Percentiles rank a stretch among this genome's conserved stretches.
These are phyloP conservation scores for Diutina catenulata DNA, from an alignment of 1,139 yeast genomes.

Conservation along the genomic window DNA sequence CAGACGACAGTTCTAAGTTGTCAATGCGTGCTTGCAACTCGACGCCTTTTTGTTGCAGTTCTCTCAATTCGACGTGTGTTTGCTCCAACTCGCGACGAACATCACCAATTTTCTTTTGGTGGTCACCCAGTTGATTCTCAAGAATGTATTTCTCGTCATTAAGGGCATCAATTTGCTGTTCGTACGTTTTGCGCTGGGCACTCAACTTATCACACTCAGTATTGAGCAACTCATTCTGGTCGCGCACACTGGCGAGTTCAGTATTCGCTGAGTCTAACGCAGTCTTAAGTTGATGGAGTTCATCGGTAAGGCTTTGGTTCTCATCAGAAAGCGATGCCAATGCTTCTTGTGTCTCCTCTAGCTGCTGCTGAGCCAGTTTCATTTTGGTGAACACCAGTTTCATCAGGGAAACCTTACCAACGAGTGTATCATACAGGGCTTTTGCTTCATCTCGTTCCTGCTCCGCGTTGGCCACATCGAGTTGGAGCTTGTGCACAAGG, in stretches of 20 bases:
- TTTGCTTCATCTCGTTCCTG: constrained; percentile 56
- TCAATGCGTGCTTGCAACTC: constrained; percentile 11
- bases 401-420: constrained; percentile 71
- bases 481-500: constrained; percentile 6
- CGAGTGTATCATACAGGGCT: constrained; percentile 60
- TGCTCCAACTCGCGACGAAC: constrained; percentile 22
- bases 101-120: constrained; percentile 33
- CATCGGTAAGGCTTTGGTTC: constrained; percentile 15
- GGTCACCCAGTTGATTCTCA: constrained; percentile 25
- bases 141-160: constrained; percentile 36
- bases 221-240: constrained; percentile 45
- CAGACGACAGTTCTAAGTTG: constrained; percentile 6
- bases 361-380: constrained; percentile 66
- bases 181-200: constrained; percentile 37
- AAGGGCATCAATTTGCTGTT: constrained; percentile 27
- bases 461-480: constrained; percentile 11
- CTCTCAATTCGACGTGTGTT: constrained; percentile 13
- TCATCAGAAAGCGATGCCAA: constrained; percentile 17
- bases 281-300: neutral
- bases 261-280: constrained; percentile 6
- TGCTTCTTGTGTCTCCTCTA: constrained; percentile 43
- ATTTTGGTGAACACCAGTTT: constrained; percentile 62
- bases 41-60: constrained; percentile 8
- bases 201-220: constrained; percentile 58
- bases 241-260: constrained; percentile 21